Evolutionary conservation across 1,284 basidiomycete species (phyloP), one percentile per base, ranked within the genome.

Genomic region (Xerocomus minutiporus): DNA sequence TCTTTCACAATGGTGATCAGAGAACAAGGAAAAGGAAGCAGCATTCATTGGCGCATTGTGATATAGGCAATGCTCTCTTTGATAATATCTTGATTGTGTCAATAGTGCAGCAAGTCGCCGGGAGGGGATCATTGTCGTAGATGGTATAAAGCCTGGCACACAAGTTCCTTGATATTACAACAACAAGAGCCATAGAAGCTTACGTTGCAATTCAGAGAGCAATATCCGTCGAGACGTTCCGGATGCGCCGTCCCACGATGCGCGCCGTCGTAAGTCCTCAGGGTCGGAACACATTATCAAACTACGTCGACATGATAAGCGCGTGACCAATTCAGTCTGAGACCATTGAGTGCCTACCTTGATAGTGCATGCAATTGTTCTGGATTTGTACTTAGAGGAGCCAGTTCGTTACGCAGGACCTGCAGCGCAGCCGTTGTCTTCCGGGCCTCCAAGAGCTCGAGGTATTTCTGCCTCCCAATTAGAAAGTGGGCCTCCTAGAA

Each of bases 401-500:
- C 91, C 29, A 99, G 75, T 66, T 95, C 93, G 58, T 88, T 85
- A 48, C 96, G 83, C 46, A 99, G 75, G 4, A 97, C 88, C 38
- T 86, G 80, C 38, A 99, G 73, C 9, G 97, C 96, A 59, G 82
- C 81, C 50, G 91, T 90, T 11, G 85, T 88, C 70, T 88, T 86
- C 56, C 83, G 81, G 2, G 82, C 78, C 65, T 98, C 96, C 46
- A 99, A 77, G n/a, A 92, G 77, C 67, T 99, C 96, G 41, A 99
- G 79, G 69, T 97, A 99, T 73, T 97, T 95, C 78, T 99, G 96
- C 72, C 91, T 88, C 54, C 87, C 86, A 53, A 99, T 88, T 58
- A 95, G 75, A 71, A 96, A 97, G 57, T 80, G 85, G 20, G 91
- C 86, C 61, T 88, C 83, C 86, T 96, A 61, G 53, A 53, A 47